These are phyloP conservation scores for Purpureocillium lavendulum DNA, from an alignment of 2,329 filamentous ascomycete genomes.

Conservation along the genomic window DNA sequence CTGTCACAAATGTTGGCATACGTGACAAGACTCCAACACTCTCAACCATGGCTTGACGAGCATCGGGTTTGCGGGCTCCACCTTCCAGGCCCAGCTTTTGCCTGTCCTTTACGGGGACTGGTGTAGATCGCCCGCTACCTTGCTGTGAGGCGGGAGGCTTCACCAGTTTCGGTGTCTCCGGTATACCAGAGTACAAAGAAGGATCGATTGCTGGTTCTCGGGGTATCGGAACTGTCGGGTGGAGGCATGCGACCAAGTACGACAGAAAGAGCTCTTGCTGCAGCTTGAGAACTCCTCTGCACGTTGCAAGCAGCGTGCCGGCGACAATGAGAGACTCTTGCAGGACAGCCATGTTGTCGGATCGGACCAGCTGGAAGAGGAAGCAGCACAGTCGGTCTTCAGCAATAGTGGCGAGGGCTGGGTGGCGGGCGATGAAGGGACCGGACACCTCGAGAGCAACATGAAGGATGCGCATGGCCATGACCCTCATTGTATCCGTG, in stretches of 20 bases:
- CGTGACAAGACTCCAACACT: conserved; percentile 84
- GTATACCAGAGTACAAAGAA: conserved; percentile 84
- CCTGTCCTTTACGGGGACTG: conserved; percentile 84
- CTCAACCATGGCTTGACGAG: conserved; percentile 96
- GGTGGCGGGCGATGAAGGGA: conserved; percentile 88
- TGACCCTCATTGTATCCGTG: conserved; percentile 91
- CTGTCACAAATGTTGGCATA: conserved; percentile 90
- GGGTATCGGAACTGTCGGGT: conserved; percentile 90
- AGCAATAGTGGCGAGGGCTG: conserved; percentile 76
- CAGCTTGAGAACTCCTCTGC: conserved; percentile 80
- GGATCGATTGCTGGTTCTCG: conserved; percentile 85
- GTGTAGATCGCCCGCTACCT: conserved; percentile 76
- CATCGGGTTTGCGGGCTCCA: conserved; percentile 84
- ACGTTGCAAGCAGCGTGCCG: conserved; percentile 83
- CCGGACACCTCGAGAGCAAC: conserved; percentile 94
- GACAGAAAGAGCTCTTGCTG: conserved; percentile 95
- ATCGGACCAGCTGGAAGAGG: conserved; percentile 90
- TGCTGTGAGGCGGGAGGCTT: conserved; percentile 67
- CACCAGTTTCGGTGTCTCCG: conserved; percentile 79
- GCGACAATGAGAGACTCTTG: conserved; percentile 90
- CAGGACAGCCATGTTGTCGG: conserved; percentile 90
- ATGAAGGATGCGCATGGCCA: conserved; percentile 94
- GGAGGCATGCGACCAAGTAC: conserved; percentile 87
- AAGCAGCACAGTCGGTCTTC: conserved; percentile 91
- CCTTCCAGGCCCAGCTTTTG: conserved; percentile 91